A percentile compares a stretch with the other conserved stretches of the same genome.
phyloP scores from a whole-genome alignment of 2,329 filamentous ascomycete genomes.

The Cladophialophora chaetospira region DNA sequence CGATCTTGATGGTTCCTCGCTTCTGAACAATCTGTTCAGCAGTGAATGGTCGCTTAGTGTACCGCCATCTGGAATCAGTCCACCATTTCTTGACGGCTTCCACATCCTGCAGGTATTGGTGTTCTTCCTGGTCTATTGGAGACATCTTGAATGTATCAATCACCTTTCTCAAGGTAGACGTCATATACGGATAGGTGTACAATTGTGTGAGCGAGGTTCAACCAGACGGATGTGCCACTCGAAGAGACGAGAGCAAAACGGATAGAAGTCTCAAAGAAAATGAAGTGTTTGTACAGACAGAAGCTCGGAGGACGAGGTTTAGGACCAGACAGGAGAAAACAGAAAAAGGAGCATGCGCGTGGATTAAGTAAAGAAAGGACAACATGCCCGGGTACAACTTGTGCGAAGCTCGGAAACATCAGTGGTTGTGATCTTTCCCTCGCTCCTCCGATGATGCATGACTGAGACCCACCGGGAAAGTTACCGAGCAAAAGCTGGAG shows the following conservation, averaged over 20 bases:
- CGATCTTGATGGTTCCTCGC: slow-evolving; percentile 83
- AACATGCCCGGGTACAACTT: neutral
- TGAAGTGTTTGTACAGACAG: neutral
- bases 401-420: slow-evolving; percentile 3
- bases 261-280: neutral
- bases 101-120: slow-evolving; percentile 79
- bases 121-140: slow-evolving; percentile 65
- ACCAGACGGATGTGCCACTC: neutral
- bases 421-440: neutral
- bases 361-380: slow-evolving; percentile 22
- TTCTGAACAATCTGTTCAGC: slow-evolving; percentile 97
- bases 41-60: slow-evolving; percentile 89
- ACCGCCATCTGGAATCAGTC: slow-evolving; percentile 85
- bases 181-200: slow-evolving; percentile 5
- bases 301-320: neutral
- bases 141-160: slow-evolving; percentile 40
- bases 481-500: slow-evolving; percentile 5
- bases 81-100: slow-evolving; percentile 92
- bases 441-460: slow-evolving; percentile 10
- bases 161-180: slow-evolving; percentile 20
- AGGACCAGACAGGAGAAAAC: neutral
- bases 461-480: neutral
- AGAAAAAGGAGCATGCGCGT: slow-evolving; percentile 16
- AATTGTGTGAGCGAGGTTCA: neutral
- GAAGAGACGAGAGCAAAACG: neutral